Evolutionary conservation across 768 basidiomycete genomes (phyloP).

Genomic region (Lentinula aciculospora): DNA sequence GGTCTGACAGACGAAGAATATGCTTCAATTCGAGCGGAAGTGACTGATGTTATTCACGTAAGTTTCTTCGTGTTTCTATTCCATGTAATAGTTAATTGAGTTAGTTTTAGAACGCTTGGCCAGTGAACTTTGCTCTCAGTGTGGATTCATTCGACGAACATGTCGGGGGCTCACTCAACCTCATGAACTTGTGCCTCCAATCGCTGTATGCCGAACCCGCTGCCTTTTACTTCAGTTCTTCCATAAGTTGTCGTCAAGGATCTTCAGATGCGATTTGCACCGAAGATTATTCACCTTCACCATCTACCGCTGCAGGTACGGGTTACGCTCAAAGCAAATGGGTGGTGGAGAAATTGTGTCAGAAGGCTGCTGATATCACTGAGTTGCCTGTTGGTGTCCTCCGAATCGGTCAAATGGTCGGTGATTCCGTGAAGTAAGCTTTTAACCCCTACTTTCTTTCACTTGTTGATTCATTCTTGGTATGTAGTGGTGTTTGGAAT

Average conservation of each 20-base stretch:
- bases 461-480: too few species aligned
- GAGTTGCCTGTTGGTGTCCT: conserved; percentile 27
- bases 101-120: conserved; percentile 45
- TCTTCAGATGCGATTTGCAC: conserved; percentile 21
- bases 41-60: conserved; percentile 44
- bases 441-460: not conserved
- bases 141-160: conserved; percentile 34
- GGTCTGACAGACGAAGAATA: conserved; percentile 34
- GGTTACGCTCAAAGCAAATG: conserved; percentile 40
- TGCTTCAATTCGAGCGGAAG: conserved; percentile 23
- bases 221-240: conserved; percentile 48
- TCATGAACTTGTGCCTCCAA: conserved; percentile 41
- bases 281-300: conserved; percentile 28
- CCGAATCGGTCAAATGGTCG: conserved; percentile 53
- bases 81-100: not conserved
- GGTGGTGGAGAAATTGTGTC: conserved; percentile 47
- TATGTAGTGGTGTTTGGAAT: conserved; percentile 45
- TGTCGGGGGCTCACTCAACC: conserved; percentile 42
- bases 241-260: conserved; percentile 33
- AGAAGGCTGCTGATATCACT: conserved; percentile 28
- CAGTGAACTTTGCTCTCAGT: conserved; percentile 47
- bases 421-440: conserved; percentile 33
- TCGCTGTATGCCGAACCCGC: conserved; percentile 27
- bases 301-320: conserved; percentile 28
- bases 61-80: conserved; percentile 3